A percentile compares a stretch with the other conserved stretches of the same genome.
phyloP scores from a whole-genome alignment of 257 asterid genomes.

The Solanum chiquidenum region DNA sequence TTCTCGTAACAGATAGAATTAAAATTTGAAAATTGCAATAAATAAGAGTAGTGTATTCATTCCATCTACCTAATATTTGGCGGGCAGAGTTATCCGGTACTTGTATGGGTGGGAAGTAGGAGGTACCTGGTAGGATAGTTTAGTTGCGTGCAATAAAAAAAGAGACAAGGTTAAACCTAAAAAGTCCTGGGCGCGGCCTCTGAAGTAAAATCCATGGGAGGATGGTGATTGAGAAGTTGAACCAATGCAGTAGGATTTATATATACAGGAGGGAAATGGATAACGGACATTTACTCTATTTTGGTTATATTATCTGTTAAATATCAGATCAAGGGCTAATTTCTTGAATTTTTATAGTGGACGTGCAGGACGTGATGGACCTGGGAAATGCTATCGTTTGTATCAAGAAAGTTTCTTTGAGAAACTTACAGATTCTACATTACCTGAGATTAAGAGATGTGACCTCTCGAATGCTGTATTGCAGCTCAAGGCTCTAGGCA shows the following conservation, averaged over 20 bases:
- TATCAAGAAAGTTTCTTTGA: slow-evolving; percentile 87
- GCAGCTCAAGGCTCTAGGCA: slow-evolving; percentile 94
- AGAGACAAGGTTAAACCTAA: neutral
- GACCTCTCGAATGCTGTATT: slow-evolving; percentile 84
- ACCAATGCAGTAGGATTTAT: neutral
- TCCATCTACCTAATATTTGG: neutral
- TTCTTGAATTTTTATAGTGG: slow-evolving; percentile 50
- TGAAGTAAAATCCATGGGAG: neutral
- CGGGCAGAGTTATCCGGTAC: neutral
- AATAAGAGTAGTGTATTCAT: neutral
- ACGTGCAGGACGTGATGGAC: slow-evolving; percentile 99
- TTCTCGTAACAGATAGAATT: neutral
- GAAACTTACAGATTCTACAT: slow-evolving; percentile 73
- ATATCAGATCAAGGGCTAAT: neutral
- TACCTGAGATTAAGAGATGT: slow-evolving; percentile 87
- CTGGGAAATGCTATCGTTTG: slow-evolving; percentile 96
- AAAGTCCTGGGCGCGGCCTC: neutral
- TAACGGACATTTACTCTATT: neutral
- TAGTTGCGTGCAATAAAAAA: neutral
- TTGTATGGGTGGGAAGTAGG: neutral
- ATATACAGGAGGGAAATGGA: neutral
- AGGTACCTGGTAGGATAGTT: neutral
- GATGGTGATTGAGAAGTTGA: neutral
- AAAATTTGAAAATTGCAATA: neutral
- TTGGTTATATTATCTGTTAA: neutral